Evolutionary conservation across 2,329 filamentous ascomycete species (phyloP), one percentile per base, ranked within the genome.

Genomic region (Macroventuria anomochaeta): DNA sequence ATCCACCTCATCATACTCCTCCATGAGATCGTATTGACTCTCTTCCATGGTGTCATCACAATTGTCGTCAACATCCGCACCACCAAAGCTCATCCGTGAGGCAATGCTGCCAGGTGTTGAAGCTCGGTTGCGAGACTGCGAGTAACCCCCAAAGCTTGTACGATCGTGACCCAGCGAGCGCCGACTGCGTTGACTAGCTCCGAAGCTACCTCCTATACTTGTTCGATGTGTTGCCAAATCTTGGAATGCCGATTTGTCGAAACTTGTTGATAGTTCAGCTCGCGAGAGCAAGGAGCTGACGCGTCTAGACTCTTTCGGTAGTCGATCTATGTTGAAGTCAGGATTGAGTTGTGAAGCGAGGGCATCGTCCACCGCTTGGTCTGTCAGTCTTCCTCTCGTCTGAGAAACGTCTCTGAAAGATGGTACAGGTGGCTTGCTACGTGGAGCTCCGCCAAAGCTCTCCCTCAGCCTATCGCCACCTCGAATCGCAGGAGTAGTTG

Each of bases 231-330:
- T 63, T 76, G 84, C 82, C 55, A 87, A 84, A 41, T 96, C 92
- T 23, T 87, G 83, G 69, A 96, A 96, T n/a, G 87, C 83, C 1
- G 87, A 82, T 65, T 90, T 84, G 63, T 96, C 92, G 61, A 93
- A 90, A 13, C 88, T 95, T 8, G 90, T 88, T 0, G 91, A 93
- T 17, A 97, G 79, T 70, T 97, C 93, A 26, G 90, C 89, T 65
- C 93, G 84, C 13, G 93, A 93, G 46, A 97, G 81, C 76, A 96
- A 84, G 13, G 93, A 97, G 77, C 95, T 99, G 21, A 97, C 89
- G 43, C 95, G 85, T 36, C 95, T 86, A n/a, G 84, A 85, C 36
- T 85, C 82, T 58, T 82, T 83, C 15, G 82, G 81, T 39, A 82
- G 80, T 23, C 82, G 80, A 26, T 82, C 78, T 49, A 72, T 68